A percentile compares a stretch with the other conserved stretches of the same genome.
Conservation (phyloP, 495 filamentous ascomycete genomes). For the Podospora fimiseda region DNA sequence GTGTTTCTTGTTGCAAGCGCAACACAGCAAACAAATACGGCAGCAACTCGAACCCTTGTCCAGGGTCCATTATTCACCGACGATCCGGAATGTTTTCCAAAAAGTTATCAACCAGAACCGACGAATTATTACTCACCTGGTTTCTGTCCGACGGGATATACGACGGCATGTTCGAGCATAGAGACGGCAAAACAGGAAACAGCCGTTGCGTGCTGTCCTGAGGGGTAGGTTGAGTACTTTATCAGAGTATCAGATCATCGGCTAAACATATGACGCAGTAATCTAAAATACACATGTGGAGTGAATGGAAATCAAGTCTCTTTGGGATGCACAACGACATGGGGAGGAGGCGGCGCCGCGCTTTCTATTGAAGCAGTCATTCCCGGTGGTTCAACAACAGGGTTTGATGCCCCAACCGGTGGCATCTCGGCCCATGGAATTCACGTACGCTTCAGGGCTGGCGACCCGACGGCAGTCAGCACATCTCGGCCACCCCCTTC, state of each 20-base stretch:
- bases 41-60: slow-evolving; percentile 17
- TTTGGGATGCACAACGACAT: slow-evolving; percentile 22
- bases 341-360: slow-evolving; percentile 6
- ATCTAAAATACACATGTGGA: slow-evolving; percentile 19
- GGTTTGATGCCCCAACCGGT: slow-evolving; percentile 12
- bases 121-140: slow-evolving; percentile 30
- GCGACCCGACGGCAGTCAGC: slow-evolving; percentile 3
- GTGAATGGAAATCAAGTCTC: slow-evolving; percentile 2
- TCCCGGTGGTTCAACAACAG: slow-evolving; percentile 9
- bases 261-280: slow-evolving; percentile 2
- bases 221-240: slow-evolving; percentile 15
- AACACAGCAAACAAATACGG: too few relatives aligned
- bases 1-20: slow-evolving; percentile 21
- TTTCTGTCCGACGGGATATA: slow-evolving; percentile 27
- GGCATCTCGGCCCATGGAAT: slow-evolving; percentile 22
- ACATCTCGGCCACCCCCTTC: not conserved
- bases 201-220: slow-evolving; percentile 25
- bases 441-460: slow-evolving; percentile 20
- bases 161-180: slow-evolving; percentile 23
- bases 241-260: slow-evolving; percentile 2
- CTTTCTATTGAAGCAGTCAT: slow-evolving; percentile 16
- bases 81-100: slow-evolving; percentile 22
- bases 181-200: slow-evolving; percentile 16
- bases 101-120: slow-evolving; percentile 22
- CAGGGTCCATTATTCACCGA: slow-evolving; percentile 24